Base-by-base conservation (phyloP, 345 rosid genomes). In the Conringia planisiliqua region DNA sequence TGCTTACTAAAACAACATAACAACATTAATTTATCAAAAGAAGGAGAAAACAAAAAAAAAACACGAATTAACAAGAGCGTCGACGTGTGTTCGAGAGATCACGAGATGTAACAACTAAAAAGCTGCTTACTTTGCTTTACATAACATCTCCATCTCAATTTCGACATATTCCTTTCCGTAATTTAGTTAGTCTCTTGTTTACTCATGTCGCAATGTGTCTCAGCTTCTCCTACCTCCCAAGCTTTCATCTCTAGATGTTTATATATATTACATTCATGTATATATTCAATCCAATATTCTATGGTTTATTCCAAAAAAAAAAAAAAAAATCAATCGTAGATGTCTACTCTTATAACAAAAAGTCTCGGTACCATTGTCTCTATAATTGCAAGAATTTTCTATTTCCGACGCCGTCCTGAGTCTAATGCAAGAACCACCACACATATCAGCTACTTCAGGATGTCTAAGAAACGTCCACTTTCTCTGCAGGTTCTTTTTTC, bases 401-500 rank as follows among this genome's bases (percentile, higher is more conserved):
- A 46, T 10, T 55, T 70, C 30, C 70, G 74, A 33, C 63, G 50
- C 22, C 24, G 57, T 62, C 71, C 1, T 46, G 7, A 17, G 36
- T 20, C 66, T 54, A 52, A 27, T 8, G 33, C 68, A 52, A 63
- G 38, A 46, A 11, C 66, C 20, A 77, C 67, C n/a, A 70, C 76
- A 35, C 76, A 77, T 71, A 77, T 77, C 40, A 77, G 54, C 73
- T 62, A 68, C 74, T 40, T 66, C 80, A 81, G 78, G 85, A 93
- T 86, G 94, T 85, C 89, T 17, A 88, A 77, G 90, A 82, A 79
- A 24, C 90, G 83, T 55, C 96, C 90, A 66, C 91, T 93, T 82
- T 90, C 96, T 73, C 83, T 93, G 85, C 97, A 90, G 98, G 98
- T 90, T 84, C 6, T 52, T 52, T 11, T 42, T 24, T 72, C 79